phyloP scores from a whole-genome alignment of 1,284 basidiomycete genomes.

The Schizophyllum commune region DNA sequence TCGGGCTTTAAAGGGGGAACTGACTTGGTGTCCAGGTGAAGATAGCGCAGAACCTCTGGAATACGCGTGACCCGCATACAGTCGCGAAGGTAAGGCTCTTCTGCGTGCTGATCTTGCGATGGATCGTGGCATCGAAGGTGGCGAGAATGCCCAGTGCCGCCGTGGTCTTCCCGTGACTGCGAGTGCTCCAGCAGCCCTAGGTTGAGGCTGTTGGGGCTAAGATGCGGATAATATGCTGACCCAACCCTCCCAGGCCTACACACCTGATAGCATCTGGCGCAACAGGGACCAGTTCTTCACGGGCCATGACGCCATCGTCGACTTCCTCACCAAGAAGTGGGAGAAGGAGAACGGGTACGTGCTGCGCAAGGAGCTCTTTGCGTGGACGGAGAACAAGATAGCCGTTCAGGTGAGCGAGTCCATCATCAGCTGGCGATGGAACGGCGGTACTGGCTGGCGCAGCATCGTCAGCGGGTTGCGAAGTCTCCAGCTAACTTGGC shows the following conservation, averaged over 20 bases:
- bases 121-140: too few species aligned
- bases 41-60: constrained; percentile 19
- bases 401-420: constrained; percentile 34
- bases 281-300: constrained; percentile 47
- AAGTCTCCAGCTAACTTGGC: too few species aligned
- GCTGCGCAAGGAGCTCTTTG: constrained; percentile 50
- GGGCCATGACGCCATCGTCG: constrained; percentile 39
- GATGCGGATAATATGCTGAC: not conserved
- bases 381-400: constrained; percentile 50
- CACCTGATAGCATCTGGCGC: constrained; percentile 49
- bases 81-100: constrained; percentile 3
- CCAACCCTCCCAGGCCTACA: constrained; percentile 36
- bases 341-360: constrained; percentile 34
- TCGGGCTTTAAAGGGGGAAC: not conserved
- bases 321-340: constrained; percentile 52
- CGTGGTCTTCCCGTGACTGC: not conserved
- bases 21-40: constrained; percentile 15
- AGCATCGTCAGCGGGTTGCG: too few species aligned
- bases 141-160: not conserved
- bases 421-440: too few species aligned
- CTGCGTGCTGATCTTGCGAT: too few species aligned
- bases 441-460: too few species aligned
- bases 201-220: too few species aligned
- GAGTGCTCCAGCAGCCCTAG: too few species aligned
- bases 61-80: constrained; percentile 16